phyloP scores from a whole-genome alignment of 2,329 filamentous ascomycete species.

The Fusarium proliferatum region DNA sequence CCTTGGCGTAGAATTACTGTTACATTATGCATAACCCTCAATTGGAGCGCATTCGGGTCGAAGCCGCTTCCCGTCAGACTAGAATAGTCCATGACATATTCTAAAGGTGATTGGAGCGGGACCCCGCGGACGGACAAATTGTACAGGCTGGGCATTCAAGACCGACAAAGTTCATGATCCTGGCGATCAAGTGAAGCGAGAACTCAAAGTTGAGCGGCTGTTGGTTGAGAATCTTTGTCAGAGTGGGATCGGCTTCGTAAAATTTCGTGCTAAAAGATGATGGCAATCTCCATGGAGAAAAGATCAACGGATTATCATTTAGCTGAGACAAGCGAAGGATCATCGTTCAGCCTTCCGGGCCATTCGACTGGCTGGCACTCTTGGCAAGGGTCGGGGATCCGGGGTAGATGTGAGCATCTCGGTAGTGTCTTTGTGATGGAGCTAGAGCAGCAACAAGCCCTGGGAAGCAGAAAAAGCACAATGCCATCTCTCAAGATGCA shows the following conservation, averaged over 20 bases:
- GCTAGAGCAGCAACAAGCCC: not conserved
- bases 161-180: constrained; percentile 28
- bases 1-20: constrained; percentile 8
- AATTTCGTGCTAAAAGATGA: not conserved
- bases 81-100: not conserved
- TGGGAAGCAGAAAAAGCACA: not conserved
- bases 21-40: not conserved
- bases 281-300: not conserved
- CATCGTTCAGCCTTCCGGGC: not conserved
- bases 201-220: not conserved
- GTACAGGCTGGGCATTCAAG: not conserved
- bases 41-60: not conserved
- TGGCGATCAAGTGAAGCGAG: not conserved
- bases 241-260: not conserved
- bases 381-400: not conserved
- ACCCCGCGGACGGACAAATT: constrained; percentile 10
- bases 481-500: not conserved
- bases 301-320: constrained; percentile 13
- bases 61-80: not conserved
- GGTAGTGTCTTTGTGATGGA: not conserved
- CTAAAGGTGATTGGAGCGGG: constrained; percentile 17
- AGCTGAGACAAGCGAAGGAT: constrained; percentile 25
- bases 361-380: not conserved
- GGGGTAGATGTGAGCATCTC: constrained; percentile 1
- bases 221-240: not conserved